A percentile compares a stretch with the other conserved stretches of the same genome.
Evolutionary conservation across 371 early-diverging fungal genomes (phyloP).

Genomic region (Rhizopus arrhizus): DNA sequence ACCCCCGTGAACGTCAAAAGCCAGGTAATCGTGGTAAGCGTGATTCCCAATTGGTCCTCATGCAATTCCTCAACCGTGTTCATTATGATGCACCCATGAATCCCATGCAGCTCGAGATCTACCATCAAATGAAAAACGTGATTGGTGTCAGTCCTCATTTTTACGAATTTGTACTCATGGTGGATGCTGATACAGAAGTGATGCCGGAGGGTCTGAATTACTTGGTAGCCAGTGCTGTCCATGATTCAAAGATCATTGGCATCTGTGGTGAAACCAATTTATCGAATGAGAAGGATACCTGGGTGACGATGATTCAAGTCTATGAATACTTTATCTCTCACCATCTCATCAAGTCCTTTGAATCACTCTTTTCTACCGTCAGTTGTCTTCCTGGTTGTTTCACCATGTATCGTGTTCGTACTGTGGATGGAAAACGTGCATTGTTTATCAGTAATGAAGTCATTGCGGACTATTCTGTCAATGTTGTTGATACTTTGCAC

Average conservation of each 20-base stretch:
- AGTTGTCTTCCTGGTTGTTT: conserved; percentile 98
- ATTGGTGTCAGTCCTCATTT: conserved; percentile 85
- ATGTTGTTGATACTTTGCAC: conserved; percentile 96
- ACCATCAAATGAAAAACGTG: conserved; percentile 89
- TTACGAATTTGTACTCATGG: conserved; percentile 92
- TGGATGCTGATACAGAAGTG: conserved; percentile 96
- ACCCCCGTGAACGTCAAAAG: conserved; percentile 74
- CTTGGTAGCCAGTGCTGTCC: conserved; percentile 83
- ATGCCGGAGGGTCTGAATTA: conserved; percentile 82
- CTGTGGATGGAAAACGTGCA: conserved; percentile 81
- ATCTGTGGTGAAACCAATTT: conserved; percentile 92
- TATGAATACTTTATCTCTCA: conserved; percentile 99
- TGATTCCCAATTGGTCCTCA: conserved; percentile 98
- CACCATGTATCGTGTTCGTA: conserved; percentile 90
- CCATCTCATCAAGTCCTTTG: conserved; percentile 98
- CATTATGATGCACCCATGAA: conserved; percentile 91
- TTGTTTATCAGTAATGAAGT: conserved; percentile 87
- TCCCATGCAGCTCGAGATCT: conserved; percentile 91
- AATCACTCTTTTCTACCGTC: conserved; percentile 97
- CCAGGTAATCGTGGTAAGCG: conserved; percentile 99
- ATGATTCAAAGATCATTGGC: conserved; percentile 89
- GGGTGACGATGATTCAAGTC: conserved; percentile 99
- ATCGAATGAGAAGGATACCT: conserved; percentile 86
- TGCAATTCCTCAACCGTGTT: conserved; percentile 97
- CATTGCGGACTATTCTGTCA: conserved; percentile 91